phyloP scores from a whole-genome alignment of 1,139 yeast species.

The Kurtzmaniella natalensis region DNA sequence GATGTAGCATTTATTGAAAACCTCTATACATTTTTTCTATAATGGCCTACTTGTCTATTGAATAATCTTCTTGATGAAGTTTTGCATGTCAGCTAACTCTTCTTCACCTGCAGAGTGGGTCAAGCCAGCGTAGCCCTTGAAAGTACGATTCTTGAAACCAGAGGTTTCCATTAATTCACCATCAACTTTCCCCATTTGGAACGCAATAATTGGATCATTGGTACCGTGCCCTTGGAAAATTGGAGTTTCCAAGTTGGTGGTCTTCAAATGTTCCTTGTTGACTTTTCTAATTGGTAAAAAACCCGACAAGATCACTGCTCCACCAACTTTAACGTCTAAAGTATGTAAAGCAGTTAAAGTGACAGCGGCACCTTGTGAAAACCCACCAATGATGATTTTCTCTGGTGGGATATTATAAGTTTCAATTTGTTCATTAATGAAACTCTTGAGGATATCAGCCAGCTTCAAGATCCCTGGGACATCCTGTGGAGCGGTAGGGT shows the following conservation, averaged over 20 bases:
- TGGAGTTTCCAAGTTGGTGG: conserved; percentile 60
- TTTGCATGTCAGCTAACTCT: conserved; percentile 57
- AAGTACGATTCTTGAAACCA: conserved; percentile 52
- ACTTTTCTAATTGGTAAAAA: conserved; percentile 53
- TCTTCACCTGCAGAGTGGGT: conserved; percentile 65
- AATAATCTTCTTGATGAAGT: conserved; percentile 37
- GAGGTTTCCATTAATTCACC: conserved; percentile 48
- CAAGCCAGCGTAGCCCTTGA: conserved; percentile 59
- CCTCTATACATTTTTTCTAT: neutral
- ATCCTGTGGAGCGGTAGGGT: conserved; percentile 50
- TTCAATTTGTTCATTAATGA: conserved; percentile 61
- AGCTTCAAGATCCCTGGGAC: conserved; percentile 59
- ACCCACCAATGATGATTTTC: conserved; percentile 83
- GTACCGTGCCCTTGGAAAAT: conserved; percentile 89
- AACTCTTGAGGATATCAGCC: conserved; percentile 45
- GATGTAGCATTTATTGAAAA: too few relatives aligned
- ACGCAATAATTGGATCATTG: conserved; percentile 61
- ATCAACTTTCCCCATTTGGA: conserved; percentile 39
- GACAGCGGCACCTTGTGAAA: conserved; percentile 90
- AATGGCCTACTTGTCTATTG: neutral
- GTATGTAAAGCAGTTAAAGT: conserved; percentile 51
- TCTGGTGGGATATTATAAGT: conserved; percentile 59
- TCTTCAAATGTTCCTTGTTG: conserved; percentile 13
- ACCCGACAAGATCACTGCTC: conserved; percentile 75
- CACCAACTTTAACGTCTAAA: conserved; percentile 66